Conservation (phyloP, 495 filamentous ascomycete genomes). For the Podospora fimiseda region DNA sequence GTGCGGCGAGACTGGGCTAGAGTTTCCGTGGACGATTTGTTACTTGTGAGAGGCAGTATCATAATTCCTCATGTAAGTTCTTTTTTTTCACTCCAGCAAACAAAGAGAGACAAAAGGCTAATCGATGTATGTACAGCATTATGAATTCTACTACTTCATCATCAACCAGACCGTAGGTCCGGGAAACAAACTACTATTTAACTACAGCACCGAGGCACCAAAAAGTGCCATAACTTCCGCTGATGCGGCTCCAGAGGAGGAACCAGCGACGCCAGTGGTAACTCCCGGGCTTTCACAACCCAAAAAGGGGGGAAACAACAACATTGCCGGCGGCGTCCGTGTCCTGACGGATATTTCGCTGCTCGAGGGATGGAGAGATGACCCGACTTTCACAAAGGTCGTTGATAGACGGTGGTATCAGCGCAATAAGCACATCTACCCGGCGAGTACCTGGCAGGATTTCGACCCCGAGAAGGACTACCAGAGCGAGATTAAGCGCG, state of each 20-base stretch:
- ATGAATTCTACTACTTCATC: slow-evolving; percentile 94
- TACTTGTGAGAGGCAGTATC: slow-evolving; percentile 85
- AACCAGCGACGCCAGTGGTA: background rate
- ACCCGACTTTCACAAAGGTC: slow-evolving; percentile 83
- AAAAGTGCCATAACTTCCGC: background rate
- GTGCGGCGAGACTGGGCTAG: slow-evolving; percentile 82
- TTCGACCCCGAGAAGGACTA: slow-evolving; percentile 90
- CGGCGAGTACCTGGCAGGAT: slow-evolving; percentile 90
- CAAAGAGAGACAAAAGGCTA: no score
- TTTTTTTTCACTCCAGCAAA: background rate
- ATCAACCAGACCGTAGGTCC: slow-evolving; percentile 77
- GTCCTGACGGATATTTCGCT: slow-evolving; percentile 24
- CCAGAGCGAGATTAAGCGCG: slow-evolving; percentile 68
- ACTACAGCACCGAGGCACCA: slow-evolving; percentile 55
- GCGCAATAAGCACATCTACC: slow-evolving; percentile 95
- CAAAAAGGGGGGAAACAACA: background rate
- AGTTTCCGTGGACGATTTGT: slow-evolving; percentile 91
- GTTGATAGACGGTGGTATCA: slow-evolving; percentile 97
- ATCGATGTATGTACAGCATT: slow-evolving; percentile 56
- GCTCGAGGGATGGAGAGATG: slow-evolving; percentile 75
- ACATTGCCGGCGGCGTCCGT: slow-evolving; percentile 31
- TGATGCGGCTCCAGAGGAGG: background rate
- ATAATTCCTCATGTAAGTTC: slow-evolving; percentile 87
- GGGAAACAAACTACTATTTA: slow-evolving; percentile 64
- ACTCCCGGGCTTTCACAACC: slow-evolving; percentile 1